Evolutionary conservation across 768 basidiomycete species (phyloP), one percentile per base, ranked within the genome.

Genomic region (Serendipita vermifera): DNA sequence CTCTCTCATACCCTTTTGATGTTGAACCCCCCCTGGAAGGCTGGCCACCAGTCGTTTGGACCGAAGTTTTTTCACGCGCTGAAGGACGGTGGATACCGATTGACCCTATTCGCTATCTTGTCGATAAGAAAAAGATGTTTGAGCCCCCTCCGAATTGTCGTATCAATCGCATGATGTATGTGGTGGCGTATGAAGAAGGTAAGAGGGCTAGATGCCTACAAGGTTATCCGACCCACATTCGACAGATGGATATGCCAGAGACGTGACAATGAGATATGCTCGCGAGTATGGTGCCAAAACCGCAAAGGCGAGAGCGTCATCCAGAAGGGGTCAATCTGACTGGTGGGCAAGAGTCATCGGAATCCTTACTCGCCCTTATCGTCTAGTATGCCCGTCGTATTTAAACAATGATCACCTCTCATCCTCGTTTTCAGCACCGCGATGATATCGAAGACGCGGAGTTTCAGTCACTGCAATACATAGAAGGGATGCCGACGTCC

Each of bases 381-480:
- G 83, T 65, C 70, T 99, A 63, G 94, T 93, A 65, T 58, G 55
- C 58, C 60, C 65, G 53, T 61, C 38, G 36, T 33, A 43, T 32
- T 32, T n/a, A 17, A 27, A 39, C 13, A 53, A 33, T 60, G 35
- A 55, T 40, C 54, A 54, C 31, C 27, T 11, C 55, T 59, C 57
- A 29, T 36, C 43, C 51, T 46, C 27, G 38, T 38, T 57, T 31
- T 27, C 63, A 96, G 94, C 77, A 90, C 66, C 79, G 96, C 59
- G 94, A 98, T 66, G 88, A 94, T 60, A 66, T 87, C 4, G 96
- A 99, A 69, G 91, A 97, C 62, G 85, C 87, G 24, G 90, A 96
- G 68, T 72, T 99, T 22, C 75, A 85, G 58, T 72, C 72, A 0
- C 79, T 80, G 58, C 85, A 89, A 65, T 67, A 87, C 65, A 82